phyloP scores from a whole-genome alignment of 2,329 filamentous ascomycete species.

The Trichophyton benhamiae region DNA sequence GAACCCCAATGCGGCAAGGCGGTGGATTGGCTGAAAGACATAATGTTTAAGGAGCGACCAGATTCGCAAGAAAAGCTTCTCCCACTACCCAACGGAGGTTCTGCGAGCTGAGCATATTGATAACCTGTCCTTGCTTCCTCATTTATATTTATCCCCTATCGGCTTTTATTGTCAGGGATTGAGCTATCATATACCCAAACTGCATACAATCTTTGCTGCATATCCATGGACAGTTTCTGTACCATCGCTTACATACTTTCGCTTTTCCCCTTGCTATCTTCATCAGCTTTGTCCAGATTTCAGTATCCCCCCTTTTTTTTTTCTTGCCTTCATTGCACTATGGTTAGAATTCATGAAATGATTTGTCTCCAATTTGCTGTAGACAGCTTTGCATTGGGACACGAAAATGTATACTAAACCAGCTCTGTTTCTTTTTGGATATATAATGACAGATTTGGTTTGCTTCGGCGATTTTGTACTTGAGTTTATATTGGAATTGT shows the following conservation, averaged over 20 bases:
- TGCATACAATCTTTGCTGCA: not conserved
- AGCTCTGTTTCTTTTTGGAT: not conserved
- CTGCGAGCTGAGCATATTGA: not conserved
- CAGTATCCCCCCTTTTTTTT: not conserved
- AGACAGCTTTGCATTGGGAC: not conserved
- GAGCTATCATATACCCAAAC: not conserved
- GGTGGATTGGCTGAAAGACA: conserved; percentile 12
- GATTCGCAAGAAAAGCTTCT: conserved; percentile 11
- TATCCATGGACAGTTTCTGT: not conserved
- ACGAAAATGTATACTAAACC: conserved; percentile 1
- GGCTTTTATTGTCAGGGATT: not conserved
- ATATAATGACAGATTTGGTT: not conserved
- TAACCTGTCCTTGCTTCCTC: not conserved
- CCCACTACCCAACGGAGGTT: conserved; percentile 3
- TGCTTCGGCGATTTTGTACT: not conserved
- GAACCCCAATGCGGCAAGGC: conserved; percentile 12
- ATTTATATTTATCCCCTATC: not conserved
- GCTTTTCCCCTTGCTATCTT: not conserved
- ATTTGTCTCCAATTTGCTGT: not conserved
- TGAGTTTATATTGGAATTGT: not conserved
- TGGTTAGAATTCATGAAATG: not conserved
- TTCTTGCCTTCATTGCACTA: not conserved
- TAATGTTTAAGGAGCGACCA: conserved; percentile 14
- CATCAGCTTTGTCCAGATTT: not conserved
- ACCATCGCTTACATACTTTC: not conserved